Base-by-base conservation (phyloP, 1,284 basidiomycete genomes). In the Sphagnurus paluster region DNA sequence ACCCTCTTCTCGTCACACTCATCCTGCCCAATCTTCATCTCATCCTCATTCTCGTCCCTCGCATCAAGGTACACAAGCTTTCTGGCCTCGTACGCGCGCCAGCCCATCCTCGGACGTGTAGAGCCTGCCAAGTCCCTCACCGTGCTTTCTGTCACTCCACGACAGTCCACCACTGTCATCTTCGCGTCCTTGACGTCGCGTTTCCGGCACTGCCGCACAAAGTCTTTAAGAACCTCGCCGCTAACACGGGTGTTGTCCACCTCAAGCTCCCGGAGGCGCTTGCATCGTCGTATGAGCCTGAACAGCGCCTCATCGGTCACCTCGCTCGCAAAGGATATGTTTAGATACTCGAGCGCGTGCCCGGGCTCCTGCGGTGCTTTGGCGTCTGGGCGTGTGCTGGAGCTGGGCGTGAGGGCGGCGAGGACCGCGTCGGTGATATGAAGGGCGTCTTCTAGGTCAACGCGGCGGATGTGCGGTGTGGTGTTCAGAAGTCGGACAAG, bases 361-460 rank as follows among this genome's bases (percentile, higher is more conserved):
- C 91, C 89, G 0, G 84, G 61, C 39, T 72, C 63, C 4, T 56
- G 49, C 5, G 39, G 36, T 8, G 16, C 24, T 3, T 30, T 25
- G 2, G 34, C 13, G n/a, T 7, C n/a, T 23, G 5, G 32, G 26
- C 1, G 39, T 13, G 14, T 33, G 14, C 35, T 16, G 13, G 14
- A 25, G 25, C 53, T 53, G 4, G 87, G 87, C 1, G 87, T 90
- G 34, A 96, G 67, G 1, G 74, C 72, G 11, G 70, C 66, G 16
- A 97, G 62, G 11, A 93, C 76, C 0, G 70, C 69, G 64, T 97
- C 92, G 1, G 80, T 85, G 42, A 96, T 80, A 19, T 86, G 80
- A 11, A 67, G 69, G 2, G 90, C 90, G 50, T 90, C 87, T 62
- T 97, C 95, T 24, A 98, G 68, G 61, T 98, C 95, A 34, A 98